Conservation (phyloP, 2,329 filamentous ascomycete species). For the Arthrobotrys conoides region DNA sequence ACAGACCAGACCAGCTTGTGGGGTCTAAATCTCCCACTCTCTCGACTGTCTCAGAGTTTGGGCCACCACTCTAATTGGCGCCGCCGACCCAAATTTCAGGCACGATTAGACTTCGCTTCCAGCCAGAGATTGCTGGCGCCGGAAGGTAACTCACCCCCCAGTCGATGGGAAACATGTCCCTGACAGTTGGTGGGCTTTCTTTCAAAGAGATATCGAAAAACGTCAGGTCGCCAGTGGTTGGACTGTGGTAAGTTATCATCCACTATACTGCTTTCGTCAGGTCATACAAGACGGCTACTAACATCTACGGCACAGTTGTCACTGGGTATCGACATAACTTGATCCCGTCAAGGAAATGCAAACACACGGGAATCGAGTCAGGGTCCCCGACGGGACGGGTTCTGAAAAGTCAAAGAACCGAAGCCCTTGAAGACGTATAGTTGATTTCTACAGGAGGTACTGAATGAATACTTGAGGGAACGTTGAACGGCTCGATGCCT, state of each 20-base stretch:
- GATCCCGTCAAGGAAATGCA: background rate
- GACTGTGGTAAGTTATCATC: background rate
- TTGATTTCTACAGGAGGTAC: background rate
- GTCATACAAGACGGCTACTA: background rate
- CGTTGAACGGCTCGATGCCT: background rate
- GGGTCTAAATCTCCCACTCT: background rate
- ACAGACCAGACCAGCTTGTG: too few relatives aligned
- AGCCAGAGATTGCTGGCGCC: background rate
- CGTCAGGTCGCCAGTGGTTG: background rate
- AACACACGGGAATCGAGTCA: background rate
- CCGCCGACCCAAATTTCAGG: constrained; percentile 31
- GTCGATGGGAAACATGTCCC: background rate
- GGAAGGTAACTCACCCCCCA: background rate
- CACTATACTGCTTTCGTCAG: constrained; percentile 12
- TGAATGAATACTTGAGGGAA: too few relatives aligned
- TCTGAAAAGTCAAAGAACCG: background rate
- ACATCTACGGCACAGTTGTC: constrained; percentile 9
- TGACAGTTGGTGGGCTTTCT: background rate
- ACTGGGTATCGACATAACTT: too few relatives aligned
- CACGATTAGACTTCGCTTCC: constrained; percentile 17
- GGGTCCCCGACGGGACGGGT: background rate
- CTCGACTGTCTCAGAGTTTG: background rate
- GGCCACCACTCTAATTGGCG: constrained; percentile 14
- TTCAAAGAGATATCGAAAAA: background rate
- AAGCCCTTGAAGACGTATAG: background rate